Conservation (phyloP, 352 stramenopile species). For the Phytophthora fragariaefolia region DNA sequence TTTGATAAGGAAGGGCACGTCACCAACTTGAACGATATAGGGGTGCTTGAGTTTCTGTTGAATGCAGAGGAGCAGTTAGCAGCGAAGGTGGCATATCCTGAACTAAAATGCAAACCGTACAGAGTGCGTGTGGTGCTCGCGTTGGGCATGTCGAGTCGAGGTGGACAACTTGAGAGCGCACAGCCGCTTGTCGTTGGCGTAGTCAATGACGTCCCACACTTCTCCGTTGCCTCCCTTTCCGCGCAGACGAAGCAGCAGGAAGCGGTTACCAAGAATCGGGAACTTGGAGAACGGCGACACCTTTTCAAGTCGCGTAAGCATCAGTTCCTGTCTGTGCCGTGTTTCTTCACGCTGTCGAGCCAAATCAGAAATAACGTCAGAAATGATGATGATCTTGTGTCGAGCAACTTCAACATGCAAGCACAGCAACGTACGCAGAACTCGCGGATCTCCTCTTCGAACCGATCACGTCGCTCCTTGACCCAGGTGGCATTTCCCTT, state of each 20-base stretch:
- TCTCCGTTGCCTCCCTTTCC: conserved; percentile 83
- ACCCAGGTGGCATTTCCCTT: conserved; percentile 64
- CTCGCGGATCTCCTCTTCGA: conserved; percentile 57
- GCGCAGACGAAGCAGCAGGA: conserved; percentile 65
- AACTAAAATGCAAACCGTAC: conserved; percentile 36
- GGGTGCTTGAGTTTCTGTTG: conserved; percentile 69
- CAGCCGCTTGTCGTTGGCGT: conserved; percentile 59
- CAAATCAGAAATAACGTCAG: conserved; percentile 22
- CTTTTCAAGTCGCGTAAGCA: conserved; percentile 77
- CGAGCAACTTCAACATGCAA: conserved; percentile 1
- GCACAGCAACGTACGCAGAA: conserved; percentile 58
- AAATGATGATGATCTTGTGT: conserved; percentile 9
- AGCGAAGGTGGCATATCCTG: neutral
- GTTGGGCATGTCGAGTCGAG: conserved; percentile 70
- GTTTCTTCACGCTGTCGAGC: conserved; percentile 66
- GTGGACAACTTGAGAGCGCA: conserved; percentile 81
- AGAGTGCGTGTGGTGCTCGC: conserved; percentile 76
- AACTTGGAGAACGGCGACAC: conserved; percentile 79
- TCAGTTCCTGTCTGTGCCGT: conserved; percentile 78
- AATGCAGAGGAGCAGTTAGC: conserved; percentile 10
- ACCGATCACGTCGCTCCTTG: conserved; percentile 49
- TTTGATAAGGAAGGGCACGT: conserved; percentile 63
- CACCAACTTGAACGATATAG: conserved; percentile 72
- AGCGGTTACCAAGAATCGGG: conserved; percentile 73
- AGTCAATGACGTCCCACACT: conserved; percentile 86